Conservation (phyloP, 169 alveolate species). For the Besnoitia besnoiti region DNA sequence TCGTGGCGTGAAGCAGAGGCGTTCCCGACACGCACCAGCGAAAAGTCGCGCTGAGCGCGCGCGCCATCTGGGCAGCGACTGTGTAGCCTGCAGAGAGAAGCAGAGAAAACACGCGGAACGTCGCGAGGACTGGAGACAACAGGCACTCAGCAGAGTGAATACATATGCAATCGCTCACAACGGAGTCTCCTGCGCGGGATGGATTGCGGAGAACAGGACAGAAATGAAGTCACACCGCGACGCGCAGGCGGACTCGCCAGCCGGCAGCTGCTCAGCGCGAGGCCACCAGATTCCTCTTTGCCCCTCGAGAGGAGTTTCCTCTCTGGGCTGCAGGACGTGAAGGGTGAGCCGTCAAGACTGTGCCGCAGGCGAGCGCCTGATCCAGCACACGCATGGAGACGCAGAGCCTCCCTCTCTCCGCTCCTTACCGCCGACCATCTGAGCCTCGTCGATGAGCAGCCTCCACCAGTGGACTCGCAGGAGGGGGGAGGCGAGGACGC, state of each 20-base stretch:
- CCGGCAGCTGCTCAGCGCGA: too few relatives aligned
- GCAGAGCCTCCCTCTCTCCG: too few relatives aligned
- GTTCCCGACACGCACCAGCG: slow-evolving; percentile 80
- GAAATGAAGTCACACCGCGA: too few relatives aligned
- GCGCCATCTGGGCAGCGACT: slow-evolving; percentile 59
- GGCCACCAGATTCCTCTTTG: too few relatives aligned
- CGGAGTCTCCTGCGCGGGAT: too few relatives aligned
- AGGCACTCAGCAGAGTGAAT: too few relatives aligned
- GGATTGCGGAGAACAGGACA: too few relatives aligned
- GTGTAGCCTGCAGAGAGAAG: slow-evolving; percentile 55
- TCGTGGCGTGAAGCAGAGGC: slow-evolving; percentile 70
- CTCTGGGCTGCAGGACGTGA: background rate
- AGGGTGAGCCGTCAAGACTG: background rate
- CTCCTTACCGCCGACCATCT: slow-evolving; percentile 76
- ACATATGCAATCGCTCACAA: too few relatives aligned
- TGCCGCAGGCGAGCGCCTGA: background rate
- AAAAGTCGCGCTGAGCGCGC: slow-evolving; percentile 41
- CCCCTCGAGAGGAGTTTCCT: too few relatives aligned
- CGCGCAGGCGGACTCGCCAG: too few relatives aligned
- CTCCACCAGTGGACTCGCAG: slow-evolving; percentile 76
- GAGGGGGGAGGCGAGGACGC: slow-evolving; percentile 71
- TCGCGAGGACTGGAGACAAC: background rate
- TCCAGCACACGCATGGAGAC: background rate
- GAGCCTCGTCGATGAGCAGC: slow-evolving; percentile 78
- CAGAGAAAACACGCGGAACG: background rate